Evolutionary conservation across 495 filamentous ascomycete genomes (phyloP).

Genomic region (Tetracladium setigerum): DNA sequence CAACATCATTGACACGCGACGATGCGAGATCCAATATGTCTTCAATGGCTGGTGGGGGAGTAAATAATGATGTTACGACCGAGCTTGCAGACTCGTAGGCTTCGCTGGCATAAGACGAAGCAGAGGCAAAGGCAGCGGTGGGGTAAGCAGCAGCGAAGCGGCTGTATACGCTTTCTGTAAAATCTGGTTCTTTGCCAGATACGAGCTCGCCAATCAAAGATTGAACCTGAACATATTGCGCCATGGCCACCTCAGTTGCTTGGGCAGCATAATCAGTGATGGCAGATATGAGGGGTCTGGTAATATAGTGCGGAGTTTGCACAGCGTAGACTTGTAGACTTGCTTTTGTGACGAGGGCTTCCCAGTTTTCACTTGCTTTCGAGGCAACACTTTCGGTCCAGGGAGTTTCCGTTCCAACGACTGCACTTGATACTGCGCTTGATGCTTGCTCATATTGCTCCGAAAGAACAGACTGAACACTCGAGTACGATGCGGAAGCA

Average conservation of each 20-base stretch:
- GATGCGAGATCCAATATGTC: conserved; percentile 48
- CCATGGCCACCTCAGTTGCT: conserved; percentile 40
- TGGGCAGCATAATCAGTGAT: conserved; percentile 48
- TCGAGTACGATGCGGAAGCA: conserved; percentile 40
- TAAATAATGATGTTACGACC: conserved; percentile 41
- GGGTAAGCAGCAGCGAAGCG: conserved; percentile 56
- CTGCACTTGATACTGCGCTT: conserved; percentile 13
- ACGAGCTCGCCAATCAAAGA: conserved; percentile 71
- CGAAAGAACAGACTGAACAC: conserved; percentile 36
- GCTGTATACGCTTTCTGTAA: conserved; percentile 72
- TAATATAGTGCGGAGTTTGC: conserved; percentile 56
- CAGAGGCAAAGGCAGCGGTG: conserved; percentile 29
- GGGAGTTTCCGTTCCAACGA: conserved; percentile 16
- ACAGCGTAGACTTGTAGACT: conserved; percentile 68
- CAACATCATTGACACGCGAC: conserved; percentile 47
- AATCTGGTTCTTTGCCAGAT: conserved; percentile 68
- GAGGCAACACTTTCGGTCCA: conserved; percentile 21
- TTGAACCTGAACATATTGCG: conserved; percentile 63
- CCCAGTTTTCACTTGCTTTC: conserved; percentile 42
- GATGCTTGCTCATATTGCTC: conserved; percentile 17
- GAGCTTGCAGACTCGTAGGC: conserved; percentile 52
- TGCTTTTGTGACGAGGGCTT: conserved; percentile 55
- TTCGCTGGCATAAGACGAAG: conserved; percentile 46
- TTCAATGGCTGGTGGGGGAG: conserved; percentile 51
- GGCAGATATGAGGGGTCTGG: conserved; percentile 25